Evolutionary conservation across 139 green algal species (phyloP).

Genomic region (Coelastrella sp.): DNA sequence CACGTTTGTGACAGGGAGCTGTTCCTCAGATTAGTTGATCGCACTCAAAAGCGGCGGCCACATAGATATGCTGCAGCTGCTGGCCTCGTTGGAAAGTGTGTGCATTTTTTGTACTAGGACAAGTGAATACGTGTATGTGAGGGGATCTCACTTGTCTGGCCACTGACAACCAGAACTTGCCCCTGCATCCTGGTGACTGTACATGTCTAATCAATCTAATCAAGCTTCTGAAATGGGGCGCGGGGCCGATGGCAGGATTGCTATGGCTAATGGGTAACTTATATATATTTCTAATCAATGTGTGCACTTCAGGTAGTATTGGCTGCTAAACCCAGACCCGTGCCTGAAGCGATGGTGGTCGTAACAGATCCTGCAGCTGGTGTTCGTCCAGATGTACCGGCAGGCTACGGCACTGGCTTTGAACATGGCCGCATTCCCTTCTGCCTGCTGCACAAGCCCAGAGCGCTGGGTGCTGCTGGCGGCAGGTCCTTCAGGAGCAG

Average conservation of each 20-base stretch:
- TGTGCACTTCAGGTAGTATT: conserved; percentile 1
- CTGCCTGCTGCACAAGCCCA: not conserved
- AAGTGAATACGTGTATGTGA: too few species aligned
- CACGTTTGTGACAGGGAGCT: too few species aligned
- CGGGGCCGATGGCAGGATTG: too few species aligned
- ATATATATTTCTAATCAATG: not conserved
- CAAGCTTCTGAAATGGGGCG: too few species aligned
- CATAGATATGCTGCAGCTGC: too few species aligned
- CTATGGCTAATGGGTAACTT: too few species aligned
- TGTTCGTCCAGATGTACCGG: conserved; percentile 57
- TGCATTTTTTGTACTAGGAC: too few species aligned
- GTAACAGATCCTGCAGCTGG: conserved; percentile 51
- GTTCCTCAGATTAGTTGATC: too few species aligned
- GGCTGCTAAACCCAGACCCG: conserved; percentile 26
- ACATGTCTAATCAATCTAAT: not conserved
- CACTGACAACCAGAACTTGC: too few species aligned
- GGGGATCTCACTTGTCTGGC: not conserved
- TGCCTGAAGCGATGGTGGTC: conserved; percentile 45
- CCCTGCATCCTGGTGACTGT: too few species aligned
- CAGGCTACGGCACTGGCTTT: conserved; percentile 68
- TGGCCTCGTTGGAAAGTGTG: too few species aligned
- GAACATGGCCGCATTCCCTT: conserved; percentile 45
- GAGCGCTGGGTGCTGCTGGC: not conserved
- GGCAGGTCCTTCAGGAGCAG: not conserved
- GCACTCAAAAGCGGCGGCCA: too few species aligned